Base-by-base conservation (phyloP, 768 basidiomycete species). In the Naganishia vishniacii region DNA sequence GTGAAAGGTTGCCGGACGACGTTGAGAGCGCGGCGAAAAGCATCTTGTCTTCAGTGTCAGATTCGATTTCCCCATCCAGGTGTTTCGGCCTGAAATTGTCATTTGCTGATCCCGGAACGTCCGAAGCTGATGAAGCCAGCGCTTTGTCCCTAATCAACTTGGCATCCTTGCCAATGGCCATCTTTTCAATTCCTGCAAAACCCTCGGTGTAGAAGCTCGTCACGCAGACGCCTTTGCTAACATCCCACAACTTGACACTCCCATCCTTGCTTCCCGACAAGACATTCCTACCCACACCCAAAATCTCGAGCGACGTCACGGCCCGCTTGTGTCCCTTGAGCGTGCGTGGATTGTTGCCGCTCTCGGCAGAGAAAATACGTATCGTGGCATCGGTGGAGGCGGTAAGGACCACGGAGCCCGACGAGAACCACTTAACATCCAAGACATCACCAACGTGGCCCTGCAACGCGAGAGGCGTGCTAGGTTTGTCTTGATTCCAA, bases 171-270 rank as follows among this genome's bases (percentile, higher is more conserved):
- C 82, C 83, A 0, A 83, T 61, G 42, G 76, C 79, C 65, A 83
- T 81, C 20, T 46, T 58, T 80, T 80, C 29, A 79, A 76, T 23
- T 85, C 79, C 81, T 0, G 79, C 67, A 37, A 73, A 79, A 12
- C 73, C 75, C 20, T 77, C 75, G 0, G 81, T 74, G 4, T 77
- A 75, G 53, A 87, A 65, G 13, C 82, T 78, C 11, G 80, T 72
- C 9, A 85, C 80, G 64, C 81, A 79, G 23, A 79, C 74, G 2
- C 82, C 83, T 8, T 80, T 78, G 1, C 84, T 81, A 8, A 89
- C 83, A 66, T 88, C 85, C 88, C 89, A 89, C 3, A 88, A 78
- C 49, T 84, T 81, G 25, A 89, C 71, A 0, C 85, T 86, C 2
- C 84, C 83, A 72, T 91, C 88, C 62, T 85, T 83, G 0, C 85